Base-by-base conservation (phyloP, 371 early-diverging fungal genomes). In the Mucor lusitanicus region DNA sequence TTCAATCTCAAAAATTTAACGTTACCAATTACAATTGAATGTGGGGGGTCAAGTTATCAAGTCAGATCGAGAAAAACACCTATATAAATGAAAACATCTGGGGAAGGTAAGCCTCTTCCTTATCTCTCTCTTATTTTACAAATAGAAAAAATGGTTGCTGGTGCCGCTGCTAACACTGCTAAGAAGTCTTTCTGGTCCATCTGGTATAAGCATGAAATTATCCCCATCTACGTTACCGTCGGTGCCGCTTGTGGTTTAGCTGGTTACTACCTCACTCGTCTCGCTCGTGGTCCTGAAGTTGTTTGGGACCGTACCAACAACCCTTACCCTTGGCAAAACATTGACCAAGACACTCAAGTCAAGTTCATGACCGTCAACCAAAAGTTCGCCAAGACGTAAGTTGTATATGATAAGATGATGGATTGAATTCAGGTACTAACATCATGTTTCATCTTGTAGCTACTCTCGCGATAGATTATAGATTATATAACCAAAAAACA, bases 241-340 rank as follows among this genome's bases (percentile, higher is more conserved):
- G 84, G 84, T 73, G 74, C 77, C 71, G 84, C 84, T 42, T 72
- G 76, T 72, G 78, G 78, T 73, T 68, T 83, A 57, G 80, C 82
- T 69, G 79, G 75, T 58, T 84, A 76, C 73, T 78, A 84, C 61
- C 72, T 78, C 67, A 76, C 79, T 63, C 78, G 80, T 69, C 75
- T 81, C 59, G 82, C 82, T 30, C 12, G 82, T 67, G 82, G 82
- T 42, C 82, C 82, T 77, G 84, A 84, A 53, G 80, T 81, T 55
- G 84, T 84, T 65, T 84, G 84, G 84, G 84, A 81, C 59, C 80
- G 82, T 61, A 71, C 67, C 64, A 75, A 73, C 74, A 83, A 83
- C 78, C 84, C 84, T 73, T 81, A 79, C 74, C 84, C 84, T 56
- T 84, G 82, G 82, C 80, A 77, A 77, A 72, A 84, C 84, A 76